A percentile compares a stretch with the other conserved stretches of the same genome.
phyloP scores from a whole-genome alignment of 768 basidiomycete species.

The Suillus decipiens region DNA sequence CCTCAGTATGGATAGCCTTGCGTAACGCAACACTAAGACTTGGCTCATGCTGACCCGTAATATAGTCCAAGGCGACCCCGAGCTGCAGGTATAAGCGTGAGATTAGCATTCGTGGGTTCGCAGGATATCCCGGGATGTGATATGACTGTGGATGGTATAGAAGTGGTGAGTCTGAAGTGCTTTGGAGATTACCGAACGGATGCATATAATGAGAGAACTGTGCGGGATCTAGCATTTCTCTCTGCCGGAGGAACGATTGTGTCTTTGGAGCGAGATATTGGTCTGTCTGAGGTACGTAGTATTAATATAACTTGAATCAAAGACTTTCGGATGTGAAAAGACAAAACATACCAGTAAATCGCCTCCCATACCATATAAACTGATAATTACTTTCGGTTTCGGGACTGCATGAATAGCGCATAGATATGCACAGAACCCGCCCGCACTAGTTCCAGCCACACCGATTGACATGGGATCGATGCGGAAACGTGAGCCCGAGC shows the following conservation, averaged over 20 bases:
- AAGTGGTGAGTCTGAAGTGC: slow-evolving; percentile 45
- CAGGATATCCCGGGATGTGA: slow-evolving; percentile 57
- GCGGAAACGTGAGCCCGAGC: slow-evolving; percentile 24
- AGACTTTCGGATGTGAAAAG: background rate
- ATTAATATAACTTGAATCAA: background rate
- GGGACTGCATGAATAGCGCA: slow-evolving; percentile 56
- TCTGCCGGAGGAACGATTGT: slow-evolving; percentile 52
- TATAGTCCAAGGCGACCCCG: slow-evolving; percentile 59
- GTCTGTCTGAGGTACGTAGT: slow-evolving; percentile 41
- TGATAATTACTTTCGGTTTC: slow-evolving; percentile 54
- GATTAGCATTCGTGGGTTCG: slow-evolving; percentile 63
- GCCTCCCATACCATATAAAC: slow-evolving; percentile 67
- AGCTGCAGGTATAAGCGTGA: slow-evolving; percentile 59
- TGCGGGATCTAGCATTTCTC: slow-evolving; percentile 53
- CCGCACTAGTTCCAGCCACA: slow-evolving; percentile 60
- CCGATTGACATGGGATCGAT: slow-evolving; percentile 48
- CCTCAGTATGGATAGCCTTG: slow-evolving; percentile 5
- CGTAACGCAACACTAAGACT: slow-evolving; percentile 51
- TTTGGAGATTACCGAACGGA: slow-evolving; percentile 34
- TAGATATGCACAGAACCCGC: slow-evolving; percentile 64
- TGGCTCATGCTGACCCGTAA: slow-evolving; percentile 43
- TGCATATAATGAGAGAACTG: slow-evolving; percentile 49
- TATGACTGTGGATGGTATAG: slow-evolving; percentile 47
- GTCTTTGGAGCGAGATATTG: slow-evolving; percentile 53
- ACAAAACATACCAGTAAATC: slow-evolving; percentile 44